Percentiles rank a stretch among this genome's conserved stretches.
These are phyloP conservation scores for Glebionis coronaria DNA, from an alignment of 129 eudicot genomes.

Conservation along the genomic window DNA sequence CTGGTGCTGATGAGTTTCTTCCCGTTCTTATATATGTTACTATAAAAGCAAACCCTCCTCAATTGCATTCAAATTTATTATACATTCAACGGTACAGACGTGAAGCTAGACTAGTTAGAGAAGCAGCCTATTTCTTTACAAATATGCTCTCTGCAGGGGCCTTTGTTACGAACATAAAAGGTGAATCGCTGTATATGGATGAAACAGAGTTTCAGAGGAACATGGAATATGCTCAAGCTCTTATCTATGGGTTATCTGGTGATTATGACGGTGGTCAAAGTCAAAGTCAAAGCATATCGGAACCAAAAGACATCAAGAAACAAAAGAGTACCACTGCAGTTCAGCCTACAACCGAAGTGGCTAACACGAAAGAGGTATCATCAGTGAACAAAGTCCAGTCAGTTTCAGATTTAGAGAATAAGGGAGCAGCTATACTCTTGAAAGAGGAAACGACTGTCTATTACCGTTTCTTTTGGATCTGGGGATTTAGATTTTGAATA, in stretches of 20 bases:
- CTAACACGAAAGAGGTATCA: conserved; percentile 26
- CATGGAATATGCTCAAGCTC: conserved; percentile 79
- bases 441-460: conserved; percentile 47
- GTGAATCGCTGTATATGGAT: conserved; percentile 81
- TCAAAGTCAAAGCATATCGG: conserved; percentile 26
- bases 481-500: no score
- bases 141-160: conserved; percentile 89
- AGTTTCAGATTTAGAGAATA: conserved; percentile 76
- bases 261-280: conserved; percentile 35
- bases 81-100: conserved; percentile 79
- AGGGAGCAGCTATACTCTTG: conserved; percentile 62
- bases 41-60: conserved; percentile 96
- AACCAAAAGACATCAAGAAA: conserved; percentile 24
- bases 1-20: no score
- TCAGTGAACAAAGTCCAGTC: conserved; percentile 43
- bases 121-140: conserved; percentile 82
- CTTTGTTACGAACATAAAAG: conserved; percentile 63
- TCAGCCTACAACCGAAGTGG: conserved; percentile 30
- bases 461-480: no score
- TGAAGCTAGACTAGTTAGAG: conserved; percentile 70
- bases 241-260: conserved; percentile 53
- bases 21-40: conserved; percentile 91
- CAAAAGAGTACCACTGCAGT: conserved; percentile 12
- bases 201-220: conserved; percentile 75
- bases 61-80: conserved; percentile 73